These are phyloP conservation scores for Petunia hybrid DNA, from an alignment of 305 asterid genomes.

Conservation along the genomic window DNA sequence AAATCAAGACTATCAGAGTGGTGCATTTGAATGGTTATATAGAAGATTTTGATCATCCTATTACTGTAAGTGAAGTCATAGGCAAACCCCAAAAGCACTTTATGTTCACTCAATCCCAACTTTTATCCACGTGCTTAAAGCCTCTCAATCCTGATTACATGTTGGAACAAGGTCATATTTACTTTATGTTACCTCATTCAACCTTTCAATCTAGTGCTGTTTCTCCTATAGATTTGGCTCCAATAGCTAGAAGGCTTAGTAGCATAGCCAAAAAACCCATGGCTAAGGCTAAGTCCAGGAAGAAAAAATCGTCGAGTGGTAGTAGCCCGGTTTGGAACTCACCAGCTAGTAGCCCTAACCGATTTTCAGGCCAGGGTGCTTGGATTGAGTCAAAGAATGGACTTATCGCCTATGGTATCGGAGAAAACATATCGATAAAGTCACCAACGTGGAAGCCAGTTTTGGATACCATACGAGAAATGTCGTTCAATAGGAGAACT, in stretches of 20 bases:
- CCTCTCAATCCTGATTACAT: constrained; percentile 48
- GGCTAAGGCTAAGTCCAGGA: constrained; percentile 33
- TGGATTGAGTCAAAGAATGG: constrained; percentile 13
- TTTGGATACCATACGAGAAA: constrained; percentile 63
- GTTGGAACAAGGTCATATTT: constrained; percentile 55
- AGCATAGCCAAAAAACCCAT: constrained; percentile 40
- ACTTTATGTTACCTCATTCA: constrained; percentile 64
- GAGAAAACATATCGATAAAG: constrained; percentile 33
- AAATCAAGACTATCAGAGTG: constrained; percentile 47
- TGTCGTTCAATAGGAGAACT: constrained; percentile 57
- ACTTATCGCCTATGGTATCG: neutral
- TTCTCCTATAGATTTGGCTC: constrained; percentile 60
- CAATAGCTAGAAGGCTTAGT: constrained; percentile 53
- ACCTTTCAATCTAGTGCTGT: constrained; percentile 50
- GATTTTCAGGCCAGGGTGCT: constrained; percentile 20
- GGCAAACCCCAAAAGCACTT: constrained; percentile 54
- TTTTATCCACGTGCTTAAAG: constrained; percentile 49
- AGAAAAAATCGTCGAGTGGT: neutral
- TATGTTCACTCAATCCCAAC: constrained; percentile 61
- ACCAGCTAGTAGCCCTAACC: constrained; percentile 30
- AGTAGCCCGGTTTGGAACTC: constrained; percentile 34
- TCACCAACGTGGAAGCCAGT: constrained; percentile 63
- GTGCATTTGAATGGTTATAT: constrained; percentile 59
- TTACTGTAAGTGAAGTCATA: constrained; percentile 57
- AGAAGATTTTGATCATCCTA: constrained; percentile 57